phyloP scores from a whole-genome alignment of 306 rosid genomes.

The Ziziphus jujuba region DNA sequence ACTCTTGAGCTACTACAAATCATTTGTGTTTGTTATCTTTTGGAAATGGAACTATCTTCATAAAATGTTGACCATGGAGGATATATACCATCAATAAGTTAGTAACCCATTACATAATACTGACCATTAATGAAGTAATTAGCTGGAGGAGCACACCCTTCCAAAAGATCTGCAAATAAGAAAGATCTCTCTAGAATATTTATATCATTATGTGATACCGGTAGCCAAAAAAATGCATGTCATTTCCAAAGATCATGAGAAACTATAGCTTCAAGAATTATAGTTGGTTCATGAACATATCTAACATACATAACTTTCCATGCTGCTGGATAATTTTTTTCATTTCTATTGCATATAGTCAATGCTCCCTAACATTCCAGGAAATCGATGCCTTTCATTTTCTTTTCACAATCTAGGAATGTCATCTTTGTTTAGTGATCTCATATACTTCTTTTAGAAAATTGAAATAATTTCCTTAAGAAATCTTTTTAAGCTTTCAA shows the following conservation, averaged over 20 bases:
- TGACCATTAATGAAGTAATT: neutral
- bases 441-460: neutral
- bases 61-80: neutral
- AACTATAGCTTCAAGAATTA: neutral
- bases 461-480: neutral
- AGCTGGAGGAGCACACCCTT: neutral
- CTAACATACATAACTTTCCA: neutral
- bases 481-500: neutral
- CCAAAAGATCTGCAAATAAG: neutral
- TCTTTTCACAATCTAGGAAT: neutral
- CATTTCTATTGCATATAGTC: conserved; percentile 5
- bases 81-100: neutral
- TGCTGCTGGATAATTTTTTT: neutral
- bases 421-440: neutral
- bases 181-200: neutral
- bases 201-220: neutral
- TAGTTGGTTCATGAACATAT: neutral
- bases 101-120: neutral
- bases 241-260: neutral
- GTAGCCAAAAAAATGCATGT: neutral
- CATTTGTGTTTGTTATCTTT: neutral
- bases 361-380: neutral
- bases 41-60: neutral
- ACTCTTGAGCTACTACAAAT: neutral
- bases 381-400: neutral